Evolutionary conservation across 352 stramenopile genomes (phyloP), one percentile per base, ranked within the genome.

Genomic region (Globisporangium nodosum): DNA sequence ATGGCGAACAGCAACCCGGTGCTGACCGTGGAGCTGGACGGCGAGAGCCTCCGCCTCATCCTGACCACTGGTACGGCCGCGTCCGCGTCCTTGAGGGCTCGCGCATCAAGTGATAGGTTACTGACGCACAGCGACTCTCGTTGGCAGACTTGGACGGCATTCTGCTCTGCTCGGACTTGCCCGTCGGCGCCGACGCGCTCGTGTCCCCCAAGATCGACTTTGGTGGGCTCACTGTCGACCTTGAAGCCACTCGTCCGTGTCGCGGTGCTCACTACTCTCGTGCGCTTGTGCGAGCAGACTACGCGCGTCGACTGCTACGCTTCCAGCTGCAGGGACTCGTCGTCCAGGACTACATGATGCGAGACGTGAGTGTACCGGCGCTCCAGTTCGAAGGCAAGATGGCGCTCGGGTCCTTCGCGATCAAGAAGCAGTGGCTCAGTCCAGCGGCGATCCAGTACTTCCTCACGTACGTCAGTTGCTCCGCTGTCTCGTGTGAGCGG

Each of bases 361-460:
- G 43, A 18, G 49, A 61, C 2, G 39, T 87, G 4, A 15, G 63
- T 24, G 53, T 81, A 8, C 73, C 74, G 40, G 65, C 67, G 13
- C 58, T 84, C 2, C 42, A 56, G 6, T 69, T 64, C 35, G 48
- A 55, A 0, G 58, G 62, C 30, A 51, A 53, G 8, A 54, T 73
- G 47, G 60, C 63, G 33, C 58, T 85, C 9, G 68, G 63, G 7
- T 71, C 73, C 18, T 87, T 89, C 58, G 62, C 65, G 18, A 45
- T 85, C 24, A 56, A 60, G 21, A 71, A 77, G 27, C 74, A 89
- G 45, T 63, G 64, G 40, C 66, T 81, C 53, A 71, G 64, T 13
- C 70, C 78, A 5, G 61, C 61, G 1, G 70, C 76, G 18, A 64
- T 87, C 30, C 67, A 76, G 33, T 81, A 75, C 52, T 85, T 86